phyloP scores from a whole-genome alignment of 306 rosid genomes.

The Cucumis cinereus region DNA sequence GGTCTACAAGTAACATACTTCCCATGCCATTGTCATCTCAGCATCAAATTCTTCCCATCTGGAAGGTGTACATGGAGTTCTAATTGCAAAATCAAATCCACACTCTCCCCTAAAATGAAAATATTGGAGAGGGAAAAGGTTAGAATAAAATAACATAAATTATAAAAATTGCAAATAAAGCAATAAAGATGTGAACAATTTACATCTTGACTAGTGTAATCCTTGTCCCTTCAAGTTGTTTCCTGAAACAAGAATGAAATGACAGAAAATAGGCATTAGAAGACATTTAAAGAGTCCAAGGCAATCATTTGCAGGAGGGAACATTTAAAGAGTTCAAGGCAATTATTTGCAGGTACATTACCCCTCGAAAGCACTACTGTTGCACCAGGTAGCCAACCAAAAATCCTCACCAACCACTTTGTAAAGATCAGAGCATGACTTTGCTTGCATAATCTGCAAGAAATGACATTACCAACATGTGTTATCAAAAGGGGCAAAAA shows the following conservation, averaged over 20 bases:
- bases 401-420: constrained; percentile 76
- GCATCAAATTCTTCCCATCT: constrained; percentile 92
- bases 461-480: not conserved
- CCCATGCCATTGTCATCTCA: constrained; percentile 91
- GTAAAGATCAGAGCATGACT: constrained; percentile 80
- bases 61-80: constrained; percentile 75
- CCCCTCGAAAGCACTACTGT: constrained; percentile 84
- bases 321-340: constrained; percentile 5
- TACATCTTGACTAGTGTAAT: constrained; percentile 67
- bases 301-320: not conserved
- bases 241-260: constrained; percentile 48
- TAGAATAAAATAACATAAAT: not conserved
- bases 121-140: constrained; percentile 4
- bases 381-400: constrained; percentile 93
- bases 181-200: constrained; percentile 15
- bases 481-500: not conserved
- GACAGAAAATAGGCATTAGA: constrained; percentile 22
- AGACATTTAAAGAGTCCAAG: constrained; percentile 2
- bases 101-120: constrained; percentile 47
- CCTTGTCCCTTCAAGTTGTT: constrained; percentile 92
- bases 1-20: constrained; percentile 36
- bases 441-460: constrained; percentile 66
- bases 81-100: constrained; percentile 82
- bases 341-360: constrained; percentile 16
- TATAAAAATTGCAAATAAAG: constrained; percentile 3